Evolutionary conservation across 352 stramenopile genomes (phyloP), one percentile per base, ranked within the genome.

Genomic region (Aphanomyces stellatus): DNA sequence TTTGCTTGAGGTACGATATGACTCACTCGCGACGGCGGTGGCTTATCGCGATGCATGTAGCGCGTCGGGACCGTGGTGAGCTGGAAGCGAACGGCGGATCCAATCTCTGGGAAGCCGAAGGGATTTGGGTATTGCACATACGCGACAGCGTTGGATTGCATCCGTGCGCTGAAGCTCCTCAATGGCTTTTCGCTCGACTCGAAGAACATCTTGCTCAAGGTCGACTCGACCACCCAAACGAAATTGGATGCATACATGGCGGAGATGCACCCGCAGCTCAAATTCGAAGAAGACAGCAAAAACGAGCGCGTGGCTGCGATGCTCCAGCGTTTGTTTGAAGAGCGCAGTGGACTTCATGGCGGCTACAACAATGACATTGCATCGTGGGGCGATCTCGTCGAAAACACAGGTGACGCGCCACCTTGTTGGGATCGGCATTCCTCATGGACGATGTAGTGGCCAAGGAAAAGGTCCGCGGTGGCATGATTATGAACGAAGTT

Each of bases 121-220:
- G 72, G 53, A 7, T 85, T 85, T 64, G 77, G 77, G 51, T 85
- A 77, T 48, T 82, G 75, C 66, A 80, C 73, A 56, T 85, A 72
- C 51, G 51, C 53, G 2, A 65, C 42, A 0, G 56, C 74, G 10
- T 51, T 65, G n/a, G 77, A 82, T 28, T 74, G 76, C 51, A 56
- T 79, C 27, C 76, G 77, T n/a, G 77, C 77, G 40, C 57, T 82
- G 43, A 74, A 75, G 15, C 67, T 85, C 15, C 69, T 85, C 35
- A 76, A 78, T 28, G 70, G 74, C 24, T 79, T 81, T 37, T 72
- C 72, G 13, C 53, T 85, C 24, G 75, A 74, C 49, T 80, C 75
- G 31, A 76, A 70, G 19, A 70, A 78, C 69, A 79, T 85, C 34
- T 35, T 82, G 42, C 42, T 81, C 40, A 77, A 78, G 53, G 74